Evolutionary conservation across 441 rosid genomes (phyloP), one percentile per base, ranked within the genome.

Genomic region (Daphne laureola): DNA sequence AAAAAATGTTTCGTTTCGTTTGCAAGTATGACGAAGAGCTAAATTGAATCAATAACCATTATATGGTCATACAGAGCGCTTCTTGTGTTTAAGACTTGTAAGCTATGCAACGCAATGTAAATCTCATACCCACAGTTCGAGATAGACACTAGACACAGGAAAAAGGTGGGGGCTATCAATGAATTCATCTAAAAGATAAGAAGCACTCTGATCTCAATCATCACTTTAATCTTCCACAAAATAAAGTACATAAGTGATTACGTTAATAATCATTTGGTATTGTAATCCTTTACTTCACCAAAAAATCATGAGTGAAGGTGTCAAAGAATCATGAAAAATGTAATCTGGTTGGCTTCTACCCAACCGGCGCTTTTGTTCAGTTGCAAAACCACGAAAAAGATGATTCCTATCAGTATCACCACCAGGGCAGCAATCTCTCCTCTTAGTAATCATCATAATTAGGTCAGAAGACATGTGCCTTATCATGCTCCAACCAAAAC

Each of bases 291-390:
- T 57, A 49, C 63, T 52, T 21, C 60, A 67, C 45, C 66, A 56
- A 43, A 67, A 67, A 54, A 57, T 64, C 35, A 25, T 61, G 55
- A 73, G 73, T 74, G 73, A 59, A 54, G 46, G 73, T 77, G 76
- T 62, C 46, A 59, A 76, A 78, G 73, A 82, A 82, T 82, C 51
- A 66, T 51, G 54, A 73, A 70, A 57, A 67, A 70, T 73, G 64
- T 53, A 74, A 72, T 71, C 67, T 62, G 3, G 3, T 21, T 21
- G 2, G 25, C 25, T 4, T 53, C 66, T 64, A 59, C 62, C 82
- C 78, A 71, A 78, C 68, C 72, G 69, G 72, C 74, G 61, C 36
- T 73, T 67, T 74, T 67, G 53, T 56, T 64, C 63, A 49, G 69
- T 53, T 31, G 38, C 38, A 31, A 31, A 31, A 31, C 38, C 38